phyloP scores from a whole-genome alignment of 805 yeast species.

The Lachancea quebecensis region DNA sequence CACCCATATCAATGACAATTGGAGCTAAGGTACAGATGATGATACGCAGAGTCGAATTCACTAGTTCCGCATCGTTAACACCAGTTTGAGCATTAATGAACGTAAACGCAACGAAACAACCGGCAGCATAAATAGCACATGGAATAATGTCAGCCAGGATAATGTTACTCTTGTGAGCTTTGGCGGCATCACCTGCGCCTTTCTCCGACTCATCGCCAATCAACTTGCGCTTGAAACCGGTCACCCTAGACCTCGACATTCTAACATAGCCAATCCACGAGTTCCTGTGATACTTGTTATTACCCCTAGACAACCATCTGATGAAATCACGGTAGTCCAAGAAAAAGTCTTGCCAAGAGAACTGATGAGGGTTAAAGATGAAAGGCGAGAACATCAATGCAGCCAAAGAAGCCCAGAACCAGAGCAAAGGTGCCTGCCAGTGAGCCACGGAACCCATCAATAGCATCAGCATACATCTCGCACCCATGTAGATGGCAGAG shows the following conservation, averaged over 20 bases:
- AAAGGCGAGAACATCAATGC: slow-evolving; percentile 90
- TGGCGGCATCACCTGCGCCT: slow-evolving; percentile 73
- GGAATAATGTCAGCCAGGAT: slow-evolving; percentile 68
- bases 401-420: slow-evolving; percentile 95
- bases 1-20: slow-evolving; percentile 84
- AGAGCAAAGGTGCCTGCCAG: slow-evolving; percentile 74
- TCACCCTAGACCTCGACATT: slow-evolving; percentile 74
- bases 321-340: slow-evolving; percentile 92
- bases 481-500: slow-evolving; percentile 72
- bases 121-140: slow-evolving; percentile 66
- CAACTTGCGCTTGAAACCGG: slow-evolving; percentile 73
- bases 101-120: slow-evolving; percentile 72
- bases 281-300: slow-evolving; percentile 80
- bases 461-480: slow-evolving; percentile 59
- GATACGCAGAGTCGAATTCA: slow-evolving; percentile 66
- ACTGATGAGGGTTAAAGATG: slow-evolving; percentile 95
- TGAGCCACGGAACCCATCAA: slow-evolving; percentile 71
- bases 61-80: slow-evolving; percentile 48
- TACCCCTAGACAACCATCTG: slow-evolving; percentile 88
- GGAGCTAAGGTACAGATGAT: slow-evolving; percentile 85
- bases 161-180: slow-evolving; percentile 75
- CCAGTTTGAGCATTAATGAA: slow-evolving; percentile 83
- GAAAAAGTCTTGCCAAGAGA: slow-evolving; percentile 92
- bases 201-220: slow-evolving; percentile 75
- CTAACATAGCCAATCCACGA: slow-evolving; percentile 84